Conservation (phyloP, 805 yeast genomes). For the Kodamaea neixiangensis region DNA sequence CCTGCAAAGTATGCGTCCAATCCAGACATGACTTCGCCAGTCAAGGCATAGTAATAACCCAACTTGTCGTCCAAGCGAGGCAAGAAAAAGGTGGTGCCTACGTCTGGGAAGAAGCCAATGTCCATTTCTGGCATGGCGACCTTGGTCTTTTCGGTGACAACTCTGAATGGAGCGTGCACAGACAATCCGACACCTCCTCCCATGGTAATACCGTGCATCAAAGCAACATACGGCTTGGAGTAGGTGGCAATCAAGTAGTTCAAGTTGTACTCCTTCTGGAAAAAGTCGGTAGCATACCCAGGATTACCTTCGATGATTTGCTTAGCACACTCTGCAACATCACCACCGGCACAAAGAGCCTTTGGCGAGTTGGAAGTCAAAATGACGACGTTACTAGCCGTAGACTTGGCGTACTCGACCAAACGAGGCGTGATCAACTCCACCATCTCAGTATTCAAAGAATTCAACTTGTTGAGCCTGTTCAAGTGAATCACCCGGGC, state of each 20-base stretch:
- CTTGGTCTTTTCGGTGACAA: conserved; percentile 88
- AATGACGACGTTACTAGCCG: conserved; percentile 62
- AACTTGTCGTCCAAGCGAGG: conserved; percentile 79
- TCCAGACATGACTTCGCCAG: conserved; percentile 79
- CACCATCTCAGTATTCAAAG: conserved; percentile 78
- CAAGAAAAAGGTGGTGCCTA: conserved; percentile 88
- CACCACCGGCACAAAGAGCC: conserved; percentile 96
- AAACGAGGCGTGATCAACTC: conserved; percentile 69
- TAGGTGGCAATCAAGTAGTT: conserved; percentile 81
- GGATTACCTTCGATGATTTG: conserved; percentile 51
- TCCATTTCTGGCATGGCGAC: conserved; percentile 98
- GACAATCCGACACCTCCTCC: conserved; percentile 97
- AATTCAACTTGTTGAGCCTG: conserved; percentile 82
- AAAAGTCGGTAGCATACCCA: conserved; percentile 59
- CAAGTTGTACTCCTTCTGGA: conserved; percentile 77
- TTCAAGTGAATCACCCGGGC: conserved; percentile 77
- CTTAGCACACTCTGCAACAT: conserved; percentile 78
- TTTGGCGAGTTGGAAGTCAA: conserved; percentile 65
- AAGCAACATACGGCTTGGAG: conserved; percentile 80
- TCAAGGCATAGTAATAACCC: conserved; percentile 83
- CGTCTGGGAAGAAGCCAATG: conserved; percentile 95
- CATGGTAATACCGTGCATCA: conserved; percentile 93
- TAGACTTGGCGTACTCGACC: conserved; percentile 72
- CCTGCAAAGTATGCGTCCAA: conserved; percentile 82
- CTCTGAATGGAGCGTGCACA: conserved; percentile 87